phyloP scores from a whole-genome alignment of 176 grass and related monocot species.

The Phoenix roebelenii region DNA sequence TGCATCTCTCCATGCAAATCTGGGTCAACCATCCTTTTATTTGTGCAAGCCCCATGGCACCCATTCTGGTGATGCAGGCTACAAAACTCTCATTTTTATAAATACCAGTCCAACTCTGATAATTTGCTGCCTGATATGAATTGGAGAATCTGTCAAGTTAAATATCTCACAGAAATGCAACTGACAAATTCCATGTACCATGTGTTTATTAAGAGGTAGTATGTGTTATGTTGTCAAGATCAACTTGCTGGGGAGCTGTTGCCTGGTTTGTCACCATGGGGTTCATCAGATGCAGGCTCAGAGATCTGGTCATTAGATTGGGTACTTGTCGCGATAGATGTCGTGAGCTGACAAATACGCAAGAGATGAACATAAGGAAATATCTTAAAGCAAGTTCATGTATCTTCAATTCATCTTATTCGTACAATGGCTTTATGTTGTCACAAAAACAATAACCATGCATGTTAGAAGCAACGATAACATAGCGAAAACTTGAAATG shows the following conservation, averaged over 20 bases:
- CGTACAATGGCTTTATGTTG: too few relatives aligned
- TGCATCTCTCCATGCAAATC: too few relatives aligned
- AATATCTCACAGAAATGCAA: background rate
- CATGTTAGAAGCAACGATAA: too few relatives aligned
- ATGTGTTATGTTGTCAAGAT: background rate
- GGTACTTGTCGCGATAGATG: background rate
- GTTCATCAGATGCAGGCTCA: background rate
- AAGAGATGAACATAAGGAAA: background rate
- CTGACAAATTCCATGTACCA: background rate
- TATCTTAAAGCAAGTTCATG: background rate
- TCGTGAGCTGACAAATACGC: background rate
- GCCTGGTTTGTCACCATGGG: background rate
- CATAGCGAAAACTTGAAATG: too few relatives aligned
- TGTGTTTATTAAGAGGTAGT: background rate
- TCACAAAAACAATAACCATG: too few relatives aligned
- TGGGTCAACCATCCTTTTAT: too few relatives aligned
- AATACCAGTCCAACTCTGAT: too few relatives aligned
- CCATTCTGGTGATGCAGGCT: too few relatives aligned
- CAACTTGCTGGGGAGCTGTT: background rate
- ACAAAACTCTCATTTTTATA: too few relatives aligned
- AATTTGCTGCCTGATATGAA: background rate
- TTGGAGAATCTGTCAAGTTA: background rate
- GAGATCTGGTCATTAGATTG: background rate
- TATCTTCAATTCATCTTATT: too few relatives aligned
- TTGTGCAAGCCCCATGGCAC: too few relatives aligned